These are phyloP conservation scores for Macaranga tanarius DNA, from an alignment of 441 rosid species.

Conservation along the genomic window DNA sequence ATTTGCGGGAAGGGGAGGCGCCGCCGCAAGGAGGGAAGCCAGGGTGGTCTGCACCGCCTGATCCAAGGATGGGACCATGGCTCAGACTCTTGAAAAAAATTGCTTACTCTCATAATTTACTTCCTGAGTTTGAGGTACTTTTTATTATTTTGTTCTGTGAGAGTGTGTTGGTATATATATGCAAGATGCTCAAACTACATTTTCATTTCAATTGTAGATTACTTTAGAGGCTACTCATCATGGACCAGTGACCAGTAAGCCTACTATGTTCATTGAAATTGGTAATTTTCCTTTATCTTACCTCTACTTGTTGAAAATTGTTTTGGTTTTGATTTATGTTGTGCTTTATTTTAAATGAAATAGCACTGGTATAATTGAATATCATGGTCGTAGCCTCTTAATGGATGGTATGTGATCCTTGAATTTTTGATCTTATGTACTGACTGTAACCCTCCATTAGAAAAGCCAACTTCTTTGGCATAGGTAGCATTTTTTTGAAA, in stretches of 20 bases:
- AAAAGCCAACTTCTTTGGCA: background rate
- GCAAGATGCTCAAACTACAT: background rate
- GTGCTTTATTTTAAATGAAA: background rate
- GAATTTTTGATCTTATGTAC: too few relatives aligned
- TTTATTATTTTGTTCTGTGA: background rate
- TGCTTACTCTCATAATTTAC: conserved; percentile 59
- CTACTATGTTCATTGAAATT: conserved; percentile 78
- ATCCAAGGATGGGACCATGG: conserved; percentile 90
- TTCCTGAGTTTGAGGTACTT: conserved; percentile 87
- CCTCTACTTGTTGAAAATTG: background rate
- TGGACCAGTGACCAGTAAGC: conserved; percentile 71
- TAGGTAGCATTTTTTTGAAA: background rate
- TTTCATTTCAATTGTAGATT: conserved; percentile 41
- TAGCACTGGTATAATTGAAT: too few relatives aligned
- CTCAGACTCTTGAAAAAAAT: conserved; percentile 60
- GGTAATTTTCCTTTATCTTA: conserved; percentile 35
- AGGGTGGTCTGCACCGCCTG: conserved; percentile 84
- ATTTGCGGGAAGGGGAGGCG: conserved; percentile 61
- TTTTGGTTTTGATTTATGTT: background rate
- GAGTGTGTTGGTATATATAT: background rate
- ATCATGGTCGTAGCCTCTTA: too few relatives aligned
- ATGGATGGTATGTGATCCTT: too few relatives aligned
- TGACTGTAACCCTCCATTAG: background rate
- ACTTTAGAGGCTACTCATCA: conserved; percentile 92
- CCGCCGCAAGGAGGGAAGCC: conserved; percentile 84